Base-by-base conservation (phyloP, 257 asterid genomes). In the Solanum pinnatisectum region DNA sequence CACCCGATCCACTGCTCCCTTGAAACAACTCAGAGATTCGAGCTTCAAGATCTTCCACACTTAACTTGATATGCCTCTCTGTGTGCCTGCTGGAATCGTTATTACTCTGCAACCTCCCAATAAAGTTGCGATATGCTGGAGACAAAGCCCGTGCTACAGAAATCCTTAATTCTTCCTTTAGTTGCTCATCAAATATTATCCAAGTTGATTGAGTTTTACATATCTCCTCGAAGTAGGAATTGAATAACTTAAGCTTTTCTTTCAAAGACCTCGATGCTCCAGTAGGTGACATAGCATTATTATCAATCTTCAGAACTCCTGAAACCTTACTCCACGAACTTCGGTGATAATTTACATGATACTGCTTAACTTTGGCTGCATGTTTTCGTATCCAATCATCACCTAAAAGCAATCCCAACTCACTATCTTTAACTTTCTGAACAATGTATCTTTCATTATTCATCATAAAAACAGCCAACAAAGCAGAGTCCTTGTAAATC, bases 381-480 rank as follows among this genome's bases (percentile, higher is more conserved):
- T 95, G 98, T 87, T 97, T 96, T 90, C 94, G 90, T 37, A 94
- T 89, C 99, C 99, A 97, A 90, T 97, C 98, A 84, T 95, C 98
- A 5, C 98, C 99, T 32, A 97, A 90, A 3, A 97, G 95, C 2
- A 93, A 81, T 36, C 98, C 99, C 92, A 97, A 73, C 81, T 95
- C 99, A 10, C 91, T 86, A 76, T 86, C 88, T 32, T 86, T 97
- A 89, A 92, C 98, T 91, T 97, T 97, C 90, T 94, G 96, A 90
- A 96, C 93, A 76, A 97, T 96, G 90, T 97, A 97, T 86, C 95
- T 92, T 88, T 95, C 96, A 5, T 97, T 97, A 84, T 97, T 97
- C 98, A 97, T 97, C 98, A 95, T 92, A 89, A 97, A 97, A 40
- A 97, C 92, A 44, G 96, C 91, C 87, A 95, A 91, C 89, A 97